Conservation (phyloP, 2,329 filamentous ascomycete genomes). For the Aphanocladium album region DNA sequence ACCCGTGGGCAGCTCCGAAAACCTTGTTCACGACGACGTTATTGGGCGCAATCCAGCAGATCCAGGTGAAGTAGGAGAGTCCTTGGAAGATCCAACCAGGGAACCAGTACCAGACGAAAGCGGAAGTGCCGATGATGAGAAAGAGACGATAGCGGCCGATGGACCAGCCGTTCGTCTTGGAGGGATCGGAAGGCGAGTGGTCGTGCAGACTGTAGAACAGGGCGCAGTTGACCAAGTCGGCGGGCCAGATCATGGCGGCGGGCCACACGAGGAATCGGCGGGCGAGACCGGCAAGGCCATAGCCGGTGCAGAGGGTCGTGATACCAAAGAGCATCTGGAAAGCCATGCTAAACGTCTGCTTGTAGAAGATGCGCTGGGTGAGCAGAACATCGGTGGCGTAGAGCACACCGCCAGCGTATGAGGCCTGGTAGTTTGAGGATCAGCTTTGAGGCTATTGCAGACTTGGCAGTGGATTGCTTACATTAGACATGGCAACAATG, state of each 20-base stretch:
- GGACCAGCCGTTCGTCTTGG: conserved; percentile 54
- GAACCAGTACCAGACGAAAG: conserved; percentile 55
- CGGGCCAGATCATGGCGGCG: conserved; percentile 55
- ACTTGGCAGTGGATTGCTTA: conserved; percentile 28
- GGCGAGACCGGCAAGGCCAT: conserved; percentile 51
- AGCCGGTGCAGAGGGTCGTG: conserved; percentile 52
- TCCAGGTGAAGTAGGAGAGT: conserved; percentile 57
- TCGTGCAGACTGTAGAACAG: conserved; percentile 46
- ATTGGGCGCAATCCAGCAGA: conserved; percentile 58
- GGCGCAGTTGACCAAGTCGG: conserved; percentile 48
- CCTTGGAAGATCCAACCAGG: conserved; percentile 60
- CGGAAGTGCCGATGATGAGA: conserved; percentile 47
- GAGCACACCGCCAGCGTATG: conserved; percentile 53
- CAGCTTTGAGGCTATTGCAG: conserved; percentile 16
- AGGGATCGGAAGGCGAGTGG: conserved; percentile 41
- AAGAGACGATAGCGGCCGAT: conserved; percentile 62
- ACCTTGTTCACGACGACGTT: conserved; percentile 57
- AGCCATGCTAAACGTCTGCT: conserved; percentile 49
- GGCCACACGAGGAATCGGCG: conserved; percentile 50
- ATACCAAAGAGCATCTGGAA: conserved; percentile 51
- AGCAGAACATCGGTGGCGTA: conserved; percentile 49
- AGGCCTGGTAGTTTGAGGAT: conserved; percentile 35
- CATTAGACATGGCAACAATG: conserved; percentile 61
- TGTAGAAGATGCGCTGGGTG: conserved; percentile 52
- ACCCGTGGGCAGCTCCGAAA: conserved; percentile 54